These are phyloP conservation scores for Salix suchowensis DNA, from an alignment of 345 rosid genomes.

Conservation along the genomic window DNA sequence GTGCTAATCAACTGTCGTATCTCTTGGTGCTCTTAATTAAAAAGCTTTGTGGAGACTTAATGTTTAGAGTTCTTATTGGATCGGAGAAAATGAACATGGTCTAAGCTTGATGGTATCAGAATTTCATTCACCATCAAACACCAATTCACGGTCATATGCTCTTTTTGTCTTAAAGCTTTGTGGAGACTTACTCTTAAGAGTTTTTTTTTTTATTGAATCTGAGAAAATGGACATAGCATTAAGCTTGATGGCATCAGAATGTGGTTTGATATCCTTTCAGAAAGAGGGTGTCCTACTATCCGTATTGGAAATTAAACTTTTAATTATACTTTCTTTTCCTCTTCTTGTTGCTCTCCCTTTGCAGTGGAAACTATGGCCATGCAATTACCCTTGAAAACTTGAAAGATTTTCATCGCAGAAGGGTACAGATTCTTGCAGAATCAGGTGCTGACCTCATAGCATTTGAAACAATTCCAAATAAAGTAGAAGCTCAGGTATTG, in stretches of 20 bases:
- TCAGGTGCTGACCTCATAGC: slow-evolving; percentile 72
- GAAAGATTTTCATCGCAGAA: slow-evolving; percentile 70
- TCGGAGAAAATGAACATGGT: not conserved
- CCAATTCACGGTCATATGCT: too few relatives aligned
- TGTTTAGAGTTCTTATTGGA: not conserved
- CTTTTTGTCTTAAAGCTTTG: too few relatives aligned
- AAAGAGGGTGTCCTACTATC: not conserved
- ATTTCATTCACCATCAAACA: not conserved
- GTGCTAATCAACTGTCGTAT: not conserved
- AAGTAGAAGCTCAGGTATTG: slow-evolving; percentile 77
- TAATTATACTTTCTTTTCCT: slow-evolving; percentile 1
- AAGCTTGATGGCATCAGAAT: not conserved
- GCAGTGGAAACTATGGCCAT: slow-evolving; percentile 65
- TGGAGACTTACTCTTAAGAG: too few relatives aligned
- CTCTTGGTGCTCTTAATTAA: not conserved
- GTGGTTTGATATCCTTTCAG: not conserved
- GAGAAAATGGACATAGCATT: not conserved
- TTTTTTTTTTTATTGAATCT: not conserved
- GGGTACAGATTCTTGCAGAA: slow-evolving; percentile 61
- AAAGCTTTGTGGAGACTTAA: not conserved
- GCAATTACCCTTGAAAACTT: slow-evolving; percentile 45
- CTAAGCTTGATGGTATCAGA: not conserved
- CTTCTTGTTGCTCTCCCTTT: slow-evolving; percentile 14
- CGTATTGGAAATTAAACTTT: not conserved
- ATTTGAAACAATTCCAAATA: slow-evolving; percentile 82